A percentile compares a stretch with the other conserved stretches of the same genome.
Evolutionary conservation across 139 green algal species (phyloP).

Genomic region (Penium margaritaceum): DNA sequence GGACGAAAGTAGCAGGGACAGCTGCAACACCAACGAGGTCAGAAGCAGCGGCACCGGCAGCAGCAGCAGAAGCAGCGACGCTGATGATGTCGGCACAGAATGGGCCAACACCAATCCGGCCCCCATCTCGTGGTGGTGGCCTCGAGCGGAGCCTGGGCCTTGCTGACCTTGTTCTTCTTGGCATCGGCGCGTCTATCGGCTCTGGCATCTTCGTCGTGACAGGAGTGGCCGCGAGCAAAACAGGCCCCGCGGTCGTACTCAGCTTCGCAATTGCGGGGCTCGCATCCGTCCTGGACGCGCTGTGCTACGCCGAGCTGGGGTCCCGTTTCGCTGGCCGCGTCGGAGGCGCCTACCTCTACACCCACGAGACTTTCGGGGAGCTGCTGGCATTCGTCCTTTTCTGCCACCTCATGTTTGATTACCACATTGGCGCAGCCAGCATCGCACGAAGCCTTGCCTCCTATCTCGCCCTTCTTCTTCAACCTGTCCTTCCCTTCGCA

Average conservation of each 20-base stretch:
- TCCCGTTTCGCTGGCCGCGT: slow-evolving; percentile 23
- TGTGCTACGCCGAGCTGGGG: slow-evolving; percentile 40
- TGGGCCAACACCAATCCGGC: too few species aligned
- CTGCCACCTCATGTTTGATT: slow-evolving; percentile 43
- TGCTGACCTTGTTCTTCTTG: slow-evolving; percentile 49
- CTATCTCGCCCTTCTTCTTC: neutral
- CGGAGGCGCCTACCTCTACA: slow-evolving; percentile 41
- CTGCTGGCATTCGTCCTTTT: slow-evolving; percentile 40
- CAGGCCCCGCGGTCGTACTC: slow-evolving; percentile 28
- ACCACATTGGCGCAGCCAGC: slow-evolving; percentile 40
- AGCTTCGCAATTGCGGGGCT: slow-evolving; percentile 32
- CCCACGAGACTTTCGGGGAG: slow-evolving; percentile 25
- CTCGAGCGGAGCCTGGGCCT: slow-evolving; percentile 25
- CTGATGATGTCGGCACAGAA: too few species aligned
- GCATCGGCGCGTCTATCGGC: slow-evolving; percentile 74
- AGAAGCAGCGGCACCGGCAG: too few species aligned
- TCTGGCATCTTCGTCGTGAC: slow-evolving; percentile 83
- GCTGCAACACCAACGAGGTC: too few species aligned
- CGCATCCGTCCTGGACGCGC: slow-evolving; percentile 27
- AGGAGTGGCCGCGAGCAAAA: slow-evolving; percentile 56
- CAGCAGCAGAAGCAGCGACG: too few species aligned
- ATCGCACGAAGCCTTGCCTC: slow-evolving; percentile 33
- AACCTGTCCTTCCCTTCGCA: neutral
- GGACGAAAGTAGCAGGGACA: too few species aligned
- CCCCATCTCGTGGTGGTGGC: too few species aligned